Evolutionary conservation across 495 filamentous ascomycete species (phyloP), one percentile per base, ranked within the genome.

Genomic region (Penicillium turbatum): DNA sequence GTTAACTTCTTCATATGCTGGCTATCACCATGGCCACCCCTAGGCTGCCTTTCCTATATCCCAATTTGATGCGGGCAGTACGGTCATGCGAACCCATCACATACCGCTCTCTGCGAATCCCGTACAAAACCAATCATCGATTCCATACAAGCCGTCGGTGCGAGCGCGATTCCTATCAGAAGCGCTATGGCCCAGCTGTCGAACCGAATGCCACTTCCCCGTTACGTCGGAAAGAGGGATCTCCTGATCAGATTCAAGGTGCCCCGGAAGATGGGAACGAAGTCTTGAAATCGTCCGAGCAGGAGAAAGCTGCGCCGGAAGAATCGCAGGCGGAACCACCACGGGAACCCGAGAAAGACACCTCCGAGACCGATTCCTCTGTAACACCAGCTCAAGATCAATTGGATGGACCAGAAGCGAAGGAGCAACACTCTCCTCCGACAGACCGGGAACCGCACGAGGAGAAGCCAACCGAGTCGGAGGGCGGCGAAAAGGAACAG

Each of bases 31-130:
- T 92, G 88, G 81, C 86, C 44, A 75, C 81, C 9, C 74, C 75
- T 43, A 77, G 88, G 59, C 75, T 92, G 30, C 82, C 82, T 3
- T 90, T 91, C 60, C 77, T 91, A 13, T 91, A 90, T 60, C 86
- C 87, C 32, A 82, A 86, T 56, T 69, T 88, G 41, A 86, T 84
- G 51, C 72, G 72, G 13, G 64, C 70, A 2, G 60, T 72, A 24
- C 63, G 71, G 24, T 59, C 68, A 19, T 78, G 70, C 48, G 66
- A 75, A 45, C 62, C 68, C n/a, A 63, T 43, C 12, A 66, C 67
- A 19, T 60, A 62, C 16, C 68, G 58, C 38, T 62, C 68, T 17
- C 49, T 70, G 16, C 71, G 63, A 42, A 35, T 65, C 38, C 43
- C 70, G 26, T 51, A 51, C 41, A 30, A 19, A 36, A 48, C 35